These are phyloP conservation scores for Suhomyces wounanorum DNA, from an alignment of 1,139 yeast genomes.

Conservation along the genomic window DNA sequence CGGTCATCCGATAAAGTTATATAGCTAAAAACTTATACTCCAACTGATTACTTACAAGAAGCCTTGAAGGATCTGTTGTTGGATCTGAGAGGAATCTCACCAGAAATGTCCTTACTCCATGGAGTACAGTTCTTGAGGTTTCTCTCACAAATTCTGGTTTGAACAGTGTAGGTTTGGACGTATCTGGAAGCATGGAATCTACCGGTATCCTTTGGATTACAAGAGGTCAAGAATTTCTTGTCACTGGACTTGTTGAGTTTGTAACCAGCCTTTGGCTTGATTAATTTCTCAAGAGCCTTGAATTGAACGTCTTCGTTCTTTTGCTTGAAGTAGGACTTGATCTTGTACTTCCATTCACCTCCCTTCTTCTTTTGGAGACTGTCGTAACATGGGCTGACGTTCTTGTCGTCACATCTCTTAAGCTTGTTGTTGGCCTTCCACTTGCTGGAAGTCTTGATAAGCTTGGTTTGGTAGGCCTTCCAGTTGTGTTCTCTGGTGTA, in stretches of 20 bases:
- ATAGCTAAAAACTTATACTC: too few species aligned
- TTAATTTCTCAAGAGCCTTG: neutral
- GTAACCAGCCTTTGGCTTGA: neutral
- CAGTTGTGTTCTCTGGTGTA: neutral
- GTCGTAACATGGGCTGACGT: constrained; percentile 1
- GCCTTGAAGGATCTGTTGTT: neutral
- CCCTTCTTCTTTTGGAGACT: neutral
- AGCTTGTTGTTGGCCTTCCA: neutral
- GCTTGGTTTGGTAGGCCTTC: constrained; percentile 1
- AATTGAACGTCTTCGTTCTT: neutral
- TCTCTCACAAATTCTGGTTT: neutral
- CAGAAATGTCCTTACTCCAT: constrained; percentile 1
- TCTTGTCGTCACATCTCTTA: neutral
- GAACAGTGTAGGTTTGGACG: neutral
- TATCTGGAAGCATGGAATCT: neutral
- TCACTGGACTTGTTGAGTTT: neutral
- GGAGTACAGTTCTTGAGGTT: constrained; percentile 1
- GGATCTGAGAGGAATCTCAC: neutral
- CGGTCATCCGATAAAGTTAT: too few species aligned
- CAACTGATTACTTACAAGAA: neutral
- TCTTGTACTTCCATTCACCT: neutral
- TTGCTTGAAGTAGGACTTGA: neutral
- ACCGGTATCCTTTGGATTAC: neutral
- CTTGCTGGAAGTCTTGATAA: neutral
- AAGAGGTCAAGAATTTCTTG: neutral